Conservation (phyloP, 352 stramenopile genomes). For the Globisporangium splendens region DNA sequence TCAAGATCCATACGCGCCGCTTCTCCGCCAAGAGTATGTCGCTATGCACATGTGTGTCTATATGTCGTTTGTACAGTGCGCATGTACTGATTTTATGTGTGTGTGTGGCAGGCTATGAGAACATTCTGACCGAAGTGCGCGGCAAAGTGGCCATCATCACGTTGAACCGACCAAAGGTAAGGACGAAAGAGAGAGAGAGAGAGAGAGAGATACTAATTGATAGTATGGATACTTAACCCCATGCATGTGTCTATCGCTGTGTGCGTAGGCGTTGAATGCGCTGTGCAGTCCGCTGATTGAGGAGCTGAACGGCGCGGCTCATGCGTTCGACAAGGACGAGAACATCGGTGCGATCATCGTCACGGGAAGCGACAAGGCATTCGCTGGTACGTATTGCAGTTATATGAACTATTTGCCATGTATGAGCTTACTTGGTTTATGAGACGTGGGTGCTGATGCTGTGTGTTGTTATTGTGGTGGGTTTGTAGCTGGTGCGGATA, state of each 20-base stretch:
- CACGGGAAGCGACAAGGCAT: slow-evolving; percentile 95
- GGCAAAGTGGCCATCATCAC: slow-evolving; percentile 94
- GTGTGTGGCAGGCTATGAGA: slow-evolving; percentile 84
- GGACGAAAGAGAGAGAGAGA: too few species aligned
- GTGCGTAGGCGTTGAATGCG: slow-evolving; percentile 91
- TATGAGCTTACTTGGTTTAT: not conserved
- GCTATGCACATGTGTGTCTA: not conserved
- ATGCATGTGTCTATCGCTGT: not conserved
- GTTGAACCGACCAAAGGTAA: slow-evolving; percentile 93
- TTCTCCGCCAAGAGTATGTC: slow-evolving; percentile 68
- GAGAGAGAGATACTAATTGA: too few species aligned
- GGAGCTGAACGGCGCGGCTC: slow-evolving; percentile 93
- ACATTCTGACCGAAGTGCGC: slow-evolving; percentile 84
- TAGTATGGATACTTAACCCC: too few species aligned
- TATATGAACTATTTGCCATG: too few species aligned
- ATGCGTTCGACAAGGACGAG: slow-evolving; percentile 90
- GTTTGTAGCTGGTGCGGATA: slow-evolving; percentile 88
- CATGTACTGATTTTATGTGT: not conserved
- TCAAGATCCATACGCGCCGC: slow-evolving; percentile 28
- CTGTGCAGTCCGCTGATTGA: slow-evolving; percentile 93
- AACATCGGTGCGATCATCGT: slow-evolving; percentile 95
- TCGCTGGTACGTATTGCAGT: slow-evolving; percentile 78
- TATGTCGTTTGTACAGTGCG: not conserved
- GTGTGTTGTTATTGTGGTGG: not conserved
- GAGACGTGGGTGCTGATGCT: not conserved